Base-by-base conservation (phyloP, 345 rosid genomes). In the Passiflora organensis region DNA sequence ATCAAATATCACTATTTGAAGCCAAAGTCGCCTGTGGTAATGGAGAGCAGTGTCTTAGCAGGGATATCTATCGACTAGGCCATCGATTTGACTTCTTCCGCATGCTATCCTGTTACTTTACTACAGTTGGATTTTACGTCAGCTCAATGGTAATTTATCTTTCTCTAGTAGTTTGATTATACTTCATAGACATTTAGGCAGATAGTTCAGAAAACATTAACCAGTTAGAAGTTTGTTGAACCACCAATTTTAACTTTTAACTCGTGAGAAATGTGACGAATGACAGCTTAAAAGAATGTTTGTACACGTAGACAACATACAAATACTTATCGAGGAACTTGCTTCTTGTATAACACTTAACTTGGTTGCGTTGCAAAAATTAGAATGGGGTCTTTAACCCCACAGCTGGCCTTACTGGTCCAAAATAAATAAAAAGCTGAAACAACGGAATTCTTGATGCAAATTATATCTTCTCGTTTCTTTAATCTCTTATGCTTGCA, bases 21-120 rank as follows among this genome's bases (percentile, higher is more conserved):
- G 95, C 99, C 39, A 93, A 93, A 73, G 94, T 93, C 17, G 99
- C 99, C 49, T 86, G 96, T 56, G 99, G 99, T 19, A 93, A 93
- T 51, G 99, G 96, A 32, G 99, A 93, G 72, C 99, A 93, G 76
- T 76, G 72, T 57, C 80, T 93, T 56, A 93, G 99, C 74, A 72
- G 96, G 64, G 99, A 93, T 64, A 75, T 93, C 71, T 89, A 93
- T 56, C 78, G 96, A 67, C 68, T 93, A 47, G 99, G 99, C 51
- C 99, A 89, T 74, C 91, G 99, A 20, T 89, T 93, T 36, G 96
- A 93, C 74, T 93, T 93, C 73, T 89, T 86, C 83, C 89, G 96
- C 58, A 89, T 93, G 99, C 54, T 93, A 78, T 89, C 99, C 13
- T 78, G 74, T 59, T 89, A 86, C 65, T 93, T 78, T 66, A 89